phyloP scores from a whole-genome alignment of 2,329 filamentous ascomycete genomes.

The Colletotrichum plurivorum region DNA sequence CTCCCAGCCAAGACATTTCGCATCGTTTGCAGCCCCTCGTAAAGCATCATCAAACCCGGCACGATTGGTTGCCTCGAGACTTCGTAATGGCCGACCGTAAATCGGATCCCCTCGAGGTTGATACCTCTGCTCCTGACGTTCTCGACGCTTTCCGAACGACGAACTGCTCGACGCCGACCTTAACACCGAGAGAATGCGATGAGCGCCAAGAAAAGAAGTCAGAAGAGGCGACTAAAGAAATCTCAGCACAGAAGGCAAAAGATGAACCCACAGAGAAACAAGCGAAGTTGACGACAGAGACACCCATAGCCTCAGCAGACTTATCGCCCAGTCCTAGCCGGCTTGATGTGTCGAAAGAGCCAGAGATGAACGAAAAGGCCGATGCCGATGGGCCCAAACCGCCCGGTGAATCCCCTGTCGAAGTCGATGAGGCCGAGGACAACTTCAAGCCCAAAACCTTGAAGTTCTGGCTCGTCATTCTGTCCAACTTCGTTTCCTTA shows the following conservation, averaged over 20 bases:
- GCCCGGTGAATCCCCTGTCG: not conserved
- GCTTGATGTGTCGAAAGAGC: constrained; percentile 19
- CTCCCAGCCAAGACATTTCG: too few relatives aligned
- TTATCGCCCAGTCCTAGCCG: constrained; percentile 28
- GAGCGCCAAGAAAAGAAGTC: constrained; percentile 26
- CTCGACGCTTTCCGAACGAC: constrained; percentile 9
- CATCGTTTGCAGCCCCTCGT: too few relatives aligned
- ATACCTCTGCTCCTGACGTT: constrained; percentile 5
- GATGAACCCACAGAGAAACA: not conserved
- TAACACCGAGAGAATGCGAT: constrained; percentile 31
- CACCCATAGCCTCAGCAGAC: constrained; percentile 19
- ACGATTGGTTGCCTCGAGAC: not conserved
- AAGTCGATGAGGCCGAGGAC: constrained; percentile 43
- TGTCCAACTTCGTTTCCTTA: constrained; percentile 68
- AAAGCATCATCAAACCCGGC: too few relatives aligned
- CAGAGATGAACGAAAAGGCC: constrained; percentile 31
- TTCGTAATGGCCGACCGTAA: constrained; percentile 20
- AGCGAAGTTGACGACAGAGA: constrained; percentile 12
- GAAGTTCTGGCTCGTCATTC: constrained; percentile 69
- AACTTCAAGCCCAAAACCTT: constrained; percentile 67
- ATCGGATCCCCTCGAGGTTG: constrained; percentile 16
- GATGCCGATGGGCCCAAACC: constrained; percentile 18
- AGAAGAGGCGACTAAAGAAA: constrained; percentile 5
- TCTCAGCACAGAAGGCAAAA: constrained; percentile 1
- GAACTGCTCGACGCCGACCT: constrained; percentile 36